phyloP scores from a whole-genome alignment of 768 basidiomycete genomes.

The Zangia roseola region DNA sequence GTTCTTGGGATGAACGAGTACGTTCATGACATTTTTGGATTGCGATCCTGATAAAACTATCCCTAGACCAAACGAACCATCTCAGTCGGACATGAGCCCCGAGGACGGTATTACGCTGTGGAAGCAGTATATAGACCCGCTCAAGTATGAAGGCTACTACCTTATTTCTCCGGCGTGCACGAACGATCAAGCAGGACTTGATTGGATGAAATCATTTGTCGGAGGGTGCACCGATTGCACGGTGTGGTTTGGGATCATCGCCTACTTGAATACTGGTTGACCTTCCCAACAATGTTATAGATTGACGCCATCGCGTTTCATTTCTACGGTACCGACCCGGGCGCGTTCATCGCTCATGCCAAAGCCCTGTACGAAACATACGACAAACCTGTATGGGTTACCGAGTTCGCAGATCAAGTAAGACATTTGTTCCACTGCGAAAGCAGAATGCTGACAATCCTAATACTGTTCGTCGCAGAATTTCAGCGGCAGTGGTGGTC shows the following conservation, averaged over 20 bases:
- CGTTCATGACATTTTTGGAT: constrained; percentile 19
- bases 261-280: background rate
- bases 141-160: constrained; percentile 55
- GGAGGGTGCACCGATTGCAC: constrained; percentile 48
- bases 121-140: constrained; percentile 61
- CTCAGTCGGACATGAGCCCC: constrained; percentile 66
- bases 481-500: constrained; percentile 46
- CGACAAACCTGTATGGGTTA: constrained; percentile 50
- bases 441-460: background rate
- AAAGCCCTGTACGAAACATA: constrained; percentile 48
- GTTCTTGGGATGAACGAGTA: constrained; percentile 83
- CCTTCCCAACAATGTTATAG: constrained; percentile 38
- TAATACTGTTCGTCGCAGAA: constrained; percentile 36
- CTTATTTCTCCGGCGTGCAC: constrained; percentile 72
- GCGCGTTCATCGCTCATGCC: constrained; percentile 54
- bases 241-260: constrained; percentile 37
- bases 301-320: constrained; percentile 65
- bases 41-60: background rate
- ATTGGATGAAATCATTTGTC: constrained; percentile 67
- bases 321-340: constrained; percentile 59
- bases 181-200: constrained; percentile 56
- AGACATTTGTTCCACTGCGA: background rate
- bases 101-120: constrained; percentile 54
- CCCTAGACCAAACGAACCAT: constrained; percentile 62
- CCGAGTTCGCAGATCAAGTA: constrained; percentile 74